A percentile compares a stretch with the other conserved stretches of the same genome.
Conservation (phyloP, 768 basidiomycete species). For the Pleurotus tuoliensis region DNA sequence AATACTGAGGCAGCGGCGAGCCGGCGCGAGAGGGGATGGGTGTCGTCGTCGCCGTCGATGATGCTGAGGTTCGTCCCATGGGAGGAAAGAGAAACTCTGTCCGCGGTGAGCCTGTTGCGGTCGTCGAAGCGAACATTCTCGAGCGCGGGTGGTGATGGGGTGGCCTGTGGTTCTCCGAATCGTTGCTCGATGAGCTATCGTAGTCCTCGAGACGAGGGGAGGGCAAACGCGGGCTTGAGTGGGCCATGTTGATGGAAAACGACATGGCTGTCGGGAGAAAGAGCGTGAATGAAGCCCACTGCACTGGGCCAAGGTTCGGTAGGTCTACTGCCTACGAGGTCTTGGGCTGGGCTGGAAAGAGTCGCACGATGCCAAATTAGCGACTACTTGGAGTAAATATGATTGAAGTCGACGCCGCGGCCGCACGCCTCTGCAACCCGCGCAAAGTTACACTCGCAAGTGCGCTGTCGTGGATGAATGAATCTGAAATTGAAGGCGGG, state of each 20-base stretch:
- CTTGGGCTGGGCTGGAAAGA: not conserved
- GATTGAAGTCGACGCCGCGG: not conserved
- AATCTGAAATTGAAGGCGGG: too few relatives aligned
- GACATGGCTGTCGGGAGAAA: slow-evolving; percentile 15
- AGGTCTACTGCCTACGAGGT: not conserved
- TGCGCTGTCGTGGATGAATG: not conserved
- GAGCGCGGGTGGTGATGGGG: slow-evolving; percentile 19
- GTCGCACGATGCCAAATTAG: slow-evolving; percentile 4
- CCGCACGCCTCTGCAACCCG: too few relatives aligned
- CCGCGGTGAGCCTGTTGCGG: slow-evolving; percentile 14
- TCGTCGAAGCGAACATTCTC: slow-evolving; percentile 17
- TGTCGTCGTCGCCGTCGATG: slow-evolving; percentile 41
- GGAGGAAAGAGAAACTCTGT: slow-evolving; percentile 31
- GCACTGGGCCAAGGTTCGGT: not conserved
- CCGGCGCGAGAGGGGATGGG: slow-evolving; percentile 60
- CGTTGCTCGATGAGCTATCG: slow-evolving; percentile 42
- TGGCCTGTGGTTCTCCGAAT: slow-evolving; percentile 32
- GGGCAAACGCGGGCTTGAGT: slow-evolving; percentile 16
- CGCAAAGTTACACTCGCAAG: not conserved
- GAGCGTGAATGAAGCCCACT: not conserved
- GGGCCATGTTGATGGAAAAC: slow-evolving; percentile 18
- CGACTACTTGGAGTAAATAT: not conserved
- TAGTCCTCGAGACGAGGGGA: slow-evolving; percentile 30
- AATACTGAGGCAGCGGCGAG: slow-evolving; percentile 57
- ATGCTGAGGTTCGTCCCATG: slow-evolving; percentile 21